Evolutionary conservation across 805 yeast species (phyloP), one percentile per base, ranked within the genome.

Genomic region (Candida ortonii): DNA sequence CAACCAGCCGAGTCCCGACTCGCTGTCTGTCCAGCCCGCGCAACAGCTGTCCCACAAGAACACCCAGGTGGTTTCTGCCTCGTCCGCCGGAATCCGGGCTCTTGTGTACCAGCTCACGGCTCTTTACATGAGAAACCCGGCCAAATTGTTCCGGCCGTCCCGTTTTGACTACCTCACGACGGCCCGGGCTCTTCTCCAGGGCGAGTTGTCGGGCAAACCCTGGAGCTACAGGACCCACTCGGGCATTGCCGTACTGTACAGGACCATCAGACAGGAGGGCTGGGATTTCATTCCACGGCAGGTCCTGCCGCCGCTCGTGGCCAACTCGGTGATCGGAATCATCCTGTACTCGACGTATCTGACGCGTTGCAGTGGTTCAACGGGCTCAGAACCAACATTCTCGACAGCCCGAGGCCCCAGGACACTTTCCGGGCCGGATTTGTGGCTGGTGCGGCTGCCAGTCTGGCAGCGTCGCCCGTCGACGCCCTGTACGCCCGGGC

Each of bases 401-500:
- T 55, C 15, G 47, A 51, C 9, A 56, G 52, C 36, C 66, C 57
- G 20, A 44, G 41, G 11, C 66, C 71, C 1, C 52, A 65, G 37
- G 87, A 84, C 47, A 78, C 87, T 0, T 76, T 85, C 59, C 59
- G 77, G 30, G 86, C 96, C 0, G 97, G 97, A 0, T 77, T 80
- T 36, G 44, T 85, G 0, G 96, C 96, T 0, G 97, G 97, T 1
- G 77, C 81, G 0, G 77, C 79, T 16, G 96, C 93, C 49, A 83
- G 95, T n/a, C 62, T 86, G 12, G 89, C 86, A 1, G 95, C 96
- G 2, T 90, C 96, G 2, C 97, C 97, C 0, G 69, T 90, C 4
- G 97, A 90, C 60, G 96, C 97, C 6, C 77, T 90, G 3, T 84
- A 82, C 52, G 76, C 95, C 2, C 69, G 97, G 46, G 84, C 89